phyloP scores from a whole-genome alignment of 768 basidiomycete genomes.

The Kwoniella europaea region DNA sequence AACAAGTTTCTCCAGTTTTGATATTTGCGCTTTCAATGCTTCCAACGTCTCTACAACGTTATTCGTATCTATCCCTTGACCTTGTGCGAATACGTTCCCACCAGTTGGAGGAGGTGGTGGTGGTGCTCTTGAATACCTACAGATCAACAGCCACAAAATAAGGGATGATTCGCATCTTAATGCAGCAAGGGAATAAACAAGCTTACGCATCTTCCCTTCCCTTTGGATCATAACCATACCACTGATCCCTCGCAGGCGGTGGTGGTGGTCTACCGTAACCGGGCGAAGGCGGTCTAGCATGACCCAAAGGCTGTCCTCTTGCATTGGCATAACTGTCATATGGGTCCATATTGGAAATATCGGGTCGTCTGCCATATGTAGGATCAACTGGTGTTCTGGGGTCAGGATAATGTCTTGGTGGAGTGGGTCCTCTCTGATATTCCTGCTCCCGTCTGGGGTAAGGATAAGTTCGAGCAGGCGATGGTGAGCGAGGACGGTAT shows the following conservation, averaged over 20 bases:
- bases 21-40: slow-evolving; percentile 28
- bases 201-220: slow-evolving; percentile 1
- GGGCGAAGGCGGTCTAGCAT: not conserved
- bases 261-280: not conserved
- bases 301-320: not conserved
- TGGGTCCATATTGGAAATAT: not conserved
- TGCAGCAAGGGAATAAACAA: too few relatives aligned
- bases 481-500: slow-evolving; percentile 12
- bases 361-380: not conserved
- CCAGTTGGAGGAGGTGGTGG: not conserved
- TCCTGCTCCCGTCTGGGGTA: not conserved
- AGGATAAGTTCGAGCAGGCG: slow-evolving; percentile 1
- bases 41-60: slow-evolving; percentile 25
- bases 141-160: too few relatives aligned
- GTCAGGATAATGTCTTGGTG: slow-evolving; percentile 4
- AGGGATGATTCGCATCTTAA: too few relatives aligned
- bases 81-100: not conserved
- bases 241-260: not conserved
- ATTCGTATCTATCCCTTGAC: slow-evolving; percentile 10
- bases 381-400: slow-evolving; percentile 2
- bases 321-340: not conserved
- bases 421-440: not conserved
- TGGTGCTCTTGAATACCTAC: too few relatives aligned
- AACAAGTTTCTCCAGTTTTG: slow-evolving; percentile 25
- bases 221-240: not conserved